A percentile compares a stretch with the other conserved stretches of the same genome.
Evolutionary conservation across 2,329 filamentous ascomycete genomes (phyloP).

Genomic region (Chalaropsis ovoidea): DNA sequence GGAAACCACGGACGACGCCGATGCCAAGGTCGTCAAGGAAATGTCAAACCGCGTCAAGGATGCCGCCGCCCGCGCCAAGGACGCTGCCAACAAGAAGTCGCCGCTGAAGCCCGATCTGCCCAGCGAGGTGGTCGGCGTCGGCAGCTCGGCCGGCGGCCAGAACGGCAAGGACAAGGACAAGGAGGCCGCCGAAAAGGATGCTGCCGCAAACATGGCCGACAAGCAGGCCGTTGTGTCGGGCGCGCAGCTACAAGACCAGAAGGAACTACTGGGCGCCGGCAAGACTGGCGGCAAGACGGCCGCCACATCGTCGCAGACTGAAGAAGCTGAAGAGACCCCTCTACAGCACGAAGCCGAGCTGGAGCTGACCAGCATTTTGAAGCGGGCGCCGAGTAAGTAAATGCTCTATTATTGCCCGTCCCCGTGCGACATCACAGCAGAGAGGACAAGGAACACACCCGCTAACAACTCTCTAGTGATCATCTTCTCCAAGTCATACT

Average conservation of each 20-base stretch:
- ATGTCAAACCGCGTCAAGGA: conserved; percentile 55
- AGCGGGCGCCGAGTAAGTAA: conserved; percentile 66
- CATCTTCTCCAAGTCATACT: conserved; percentile 93
- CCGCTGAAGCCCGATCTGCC: conserved; percentile 50
- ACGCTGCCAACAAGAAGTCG: conserved; percentile 56
- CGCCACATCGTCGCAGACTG: conserved; percentile 17
- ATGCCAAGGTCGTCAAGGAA: conserved; percentile 34
- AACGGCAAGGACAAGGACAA: conserved; percentile 37
- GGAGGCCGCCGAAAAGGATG: conserved; percentile 36
- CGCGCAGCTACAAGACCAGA: conserved; percentile 55
- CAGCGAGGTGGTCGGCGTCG: conserved; percentile 48
- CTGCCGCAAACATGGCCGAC: conserved; percentile 28
- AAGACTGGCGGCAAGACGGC: conserved; percentile 8
- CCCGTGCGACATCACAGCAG: background rate
- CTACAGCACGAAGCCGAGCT: conserved; percentile 56
- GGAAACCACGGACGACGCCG: conserved; percentile 23
- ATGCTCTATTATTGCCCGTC: background rate
- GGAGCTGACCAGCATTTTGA: conserved; percentile 69
- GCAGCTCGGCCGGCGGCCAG: conserved; percentile 49
- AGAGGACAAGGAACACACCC: background rate
- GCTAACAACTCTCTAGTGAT: conserved; percentile 50
- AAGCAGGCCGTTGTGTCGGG: conserved; percentile 41
- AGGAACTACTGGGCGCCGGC: conserved; percentile 43
- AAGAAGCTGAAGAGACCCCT: conserved; percentile 40
- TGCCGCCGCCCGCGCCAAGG: conserved; percentile 59